Percentiles rank a stretch among this genome's conserved stretches.
Evolutionary conservation across 179 eudicot species (phyloP).

Genomic region (Beta lomatogona): DNA sequence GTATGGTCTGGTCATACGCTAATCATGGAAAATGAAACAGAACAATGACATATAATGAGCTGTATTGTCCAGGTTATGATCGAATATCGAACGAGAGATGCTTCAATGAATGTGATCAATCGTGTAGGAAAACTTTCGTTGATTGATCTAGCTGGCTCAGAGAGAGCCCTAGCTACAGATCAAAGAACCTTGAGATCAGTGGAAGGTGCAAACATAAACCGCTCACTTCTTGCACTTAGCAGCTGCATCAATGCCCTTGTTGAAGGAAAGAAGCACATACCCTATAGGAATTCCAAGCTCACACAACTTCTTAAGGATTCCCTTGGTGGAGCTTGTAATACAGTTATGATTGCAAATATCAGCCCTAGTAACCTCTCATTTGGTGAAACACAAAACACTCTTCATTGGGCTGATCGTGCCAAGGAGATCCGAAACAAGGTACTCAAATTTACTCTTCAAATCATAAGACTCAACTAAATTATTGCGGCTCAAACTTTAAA

Average conservation of each 20-base stretch:
- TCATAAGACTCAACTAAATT: neutral
- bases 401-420: constrained; percentile 94
- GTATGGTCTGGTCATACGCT: neutral
- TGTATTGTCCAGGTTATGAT: constrained; percentile 54
- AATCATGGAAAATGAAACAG: neutral
- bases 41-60: constrained; percentile 1
- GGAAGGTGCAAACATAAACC: constrained; percentile 87
- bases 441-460: neutral
- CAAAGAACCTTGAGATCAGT: constrained; percentile 82
- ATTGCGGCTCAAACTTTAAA: neutral
- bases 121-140: constrained; percentile 84
- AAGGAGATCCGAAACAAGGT: constrained; percentile 89
- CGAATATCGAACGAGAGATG: constrained; percentile 69
- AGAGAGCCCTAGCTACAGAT: constrained; percentile 87
- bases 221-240: constrained; percentile 84
- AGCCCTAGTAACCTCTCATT: constrained; percentile 78
- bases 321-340: constrained; percentile 85
- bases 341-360: constrained; percentile 87
- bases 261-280: constrained; percentile 91
- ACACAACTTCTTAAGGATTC: constrained; percentile 94
- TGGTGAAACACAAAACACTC: constrained; percentile 92
- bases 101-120: constrained; percentile 44
- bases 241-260: constrained; percentile 94
- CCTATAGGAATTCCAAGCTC: constrained; percentile 87
- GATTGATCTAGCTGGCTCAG: constrained; percentile 89